Percentiles rank a stretch among this genome's conserved stretches.
phyloP scores from a whole-genome alignment of 2,329 filamentous ascomycete species.

The Beauveria pseudobassiana region DNA sequence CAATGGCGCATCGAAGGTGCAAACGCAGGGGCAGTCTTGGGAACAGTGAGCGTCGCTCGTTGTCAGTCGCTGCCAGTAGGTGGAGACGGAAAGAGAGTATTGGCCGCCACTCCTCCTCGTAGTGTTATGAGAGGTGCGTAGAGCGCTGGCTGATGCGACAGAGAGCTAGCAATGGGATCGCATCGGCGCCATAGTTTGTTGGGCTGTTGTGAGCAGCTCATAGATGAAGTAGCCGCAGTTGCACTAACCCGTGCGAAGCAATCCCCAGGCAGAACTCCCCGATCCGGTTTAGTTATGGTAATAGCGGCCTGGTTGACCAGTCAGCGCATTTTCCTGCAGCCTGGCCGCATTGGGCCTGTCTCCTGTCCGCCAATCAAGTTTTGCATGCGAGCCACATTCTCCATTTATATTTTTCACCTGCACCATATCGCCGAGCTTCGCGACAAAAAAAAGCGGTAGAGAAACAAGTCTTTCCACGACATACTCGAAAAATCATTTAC shows the following conservation, averaged over 20 bases:
- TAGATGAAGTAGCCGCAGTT: background rate
- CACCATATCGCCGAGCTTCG: background rate
- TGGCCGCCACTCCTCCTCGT: background rate
- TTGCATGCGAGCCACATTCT: background rate
- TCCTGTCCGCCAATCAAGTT: background rate
- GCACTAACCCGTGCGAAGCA: conserved; percentile 6
- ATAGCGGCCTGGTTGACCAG: conserved; percentile 8
- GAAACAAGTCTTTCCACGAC: background rate
- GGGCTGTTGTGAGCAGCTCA: background rate
- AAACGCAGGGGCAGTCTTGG: conserved; percentile 9
- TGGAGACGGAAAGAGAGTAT: background rate
- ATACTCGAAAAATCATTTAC: conserved; percentile 13
- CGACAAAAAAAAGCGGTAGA: conserved; percentile 5
- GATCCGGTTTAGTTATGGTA: conserved; percentile 9
- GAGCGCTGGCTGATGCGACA: background rate
- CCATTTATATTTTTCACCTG: conserved; percentile 4
- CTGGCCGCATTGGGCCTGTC: background rate
- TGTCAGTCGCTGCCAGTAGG: background rate
- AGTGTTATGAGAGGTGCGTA: background rate
- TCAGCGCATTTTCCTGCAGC: background rate
- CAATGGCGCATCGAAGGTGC: conserved; percentile 10
- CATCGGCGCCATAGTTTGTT: background rate
- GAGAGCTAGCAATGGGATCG: conserved; percentile 1
- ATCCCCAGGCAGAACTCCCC: conserved; percentile 8
- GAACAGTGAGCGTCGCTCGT: background rate